phyloP scores from a whole-genome alignment of 1,284 basidiomycete genomes.

The Stygiomarasmius scandens region DNA sequence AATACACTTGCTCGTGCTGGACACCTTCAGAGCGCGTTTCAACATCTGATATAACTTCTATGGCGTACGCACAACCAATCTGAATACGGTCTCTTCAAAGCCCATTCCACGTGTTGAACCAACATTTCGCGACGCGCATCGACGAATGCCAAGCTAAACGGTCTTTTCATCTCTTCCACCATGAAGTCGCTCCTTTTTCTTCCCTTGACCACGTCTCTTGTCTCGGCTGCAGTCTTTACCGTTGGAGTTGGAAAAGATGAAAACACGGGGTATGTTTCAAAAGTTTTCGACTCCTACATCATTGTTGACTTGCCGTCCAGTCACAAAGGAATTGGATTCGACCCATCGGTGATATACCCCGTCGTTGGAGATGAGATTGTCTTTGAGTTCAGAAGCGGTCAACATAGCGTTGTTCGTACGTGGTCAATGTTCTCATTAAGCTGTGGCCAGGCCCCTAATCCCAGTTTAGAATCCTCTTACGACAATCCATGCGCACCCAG shows the following conservation, averaged over 20 bases:
- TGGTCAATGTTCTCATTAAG: constrained; percentile 6
- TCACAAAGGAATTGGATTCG: constrained; percentile 40
- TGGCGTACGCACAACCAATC: too few species aligned
- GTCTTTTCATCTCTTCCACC: neutral
- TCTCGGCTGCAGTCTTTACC: constrained; percentile 29
- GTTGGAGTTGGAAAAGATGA: constrained; percentile 41
- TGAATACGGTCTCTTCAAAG: too few species aligned
- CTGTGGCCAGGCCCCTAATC: neutral
- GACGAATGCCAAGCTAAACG: too few species aligned
- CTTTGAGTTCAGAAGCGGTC: constrained; percentile 40
- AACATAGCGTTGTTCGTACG: constrained; percentile 39
- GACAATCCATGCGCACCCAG: constrained; percentile 34
- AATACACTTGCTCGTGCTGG: too few species aligned
- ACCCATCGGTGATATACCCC: constrained; percentile 39
- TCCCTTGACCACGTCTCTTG: constrained; percentile 20
- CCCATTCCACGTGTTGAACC: too few species aligned
- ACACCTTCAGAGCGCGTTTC: too few species aligned
- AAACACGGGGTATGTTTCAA: constrained; percentile 32
- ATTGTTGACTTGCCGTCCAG: constrained; percentile 17
- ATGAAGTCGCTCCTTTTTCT: constrained; percentile 22
- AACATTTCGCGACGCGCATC: too few species aligned
- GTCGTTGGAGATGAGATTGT: constrained; percentile 32
- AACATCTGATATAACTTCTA: too few species aligned
- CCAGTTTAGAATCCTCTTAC: constrained; percentile 33
- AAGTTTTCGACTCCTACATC: neutral